phyloP scores from a whole-genome alignment of 495 filamentous ascomycete genomes.

The Lophiotrema nucula region DNA sequence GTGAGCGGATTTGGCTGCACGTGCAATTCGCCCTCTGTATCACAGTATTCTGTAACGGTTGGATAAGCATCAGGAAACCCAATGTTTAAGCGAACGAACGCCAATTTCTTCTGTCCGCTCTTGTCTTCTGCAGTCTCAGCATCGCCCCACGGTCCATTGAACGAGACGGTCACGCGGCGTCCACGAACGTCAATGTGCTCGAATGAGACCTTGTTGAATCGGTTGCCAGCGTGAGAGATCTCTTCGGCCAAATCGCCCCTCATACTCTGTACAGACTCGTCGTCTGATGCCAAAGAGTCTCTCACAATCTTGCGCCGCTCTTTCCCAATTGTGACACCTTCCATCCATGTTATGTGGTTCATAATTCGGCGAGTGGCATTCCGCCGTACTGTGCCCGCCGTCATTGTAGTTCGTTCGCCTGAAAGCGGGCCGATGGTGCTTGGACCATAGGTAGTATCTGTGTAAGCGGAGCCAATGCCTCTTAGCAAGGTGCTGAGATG shows the following conservation, averaged over 20 bases:
- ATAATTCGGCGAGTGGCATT: constrained; percentile 55
- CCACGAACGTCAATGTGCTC: constrained; percentile 81
- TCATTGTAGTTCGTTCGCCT: constrained; percentile 44
- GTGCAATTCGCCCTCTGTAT: not conserved
- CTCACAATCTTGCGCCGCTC: constrained; percentile 43
- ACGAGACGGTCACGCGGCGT: constrained; percentile 68
- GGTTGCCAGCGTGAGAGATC: constrained; percentile 77
- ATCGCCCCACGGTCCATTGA: constrained; percentile 83
- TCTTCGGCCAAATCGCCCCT: constrained; percentile 83
- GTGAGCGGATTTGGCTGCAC: constrained; percentile 51
- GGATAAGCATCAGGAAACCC: constrained; percentile 81
- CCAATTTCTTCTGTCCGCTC: constrained; percentile 54
- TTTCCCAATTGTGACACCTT: constrained; percentile 74
- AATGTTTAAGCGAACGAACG: constrained; percentile 76
- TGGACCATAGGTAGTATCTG: not conserved
- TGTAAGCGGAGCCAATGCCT: not conserved
- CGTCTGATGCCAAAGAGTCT: constrained; percentile 15
- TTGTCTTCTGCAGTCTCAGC: constrained; percentile 4
- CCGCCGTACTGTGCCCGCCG: constrained; percentile 63
- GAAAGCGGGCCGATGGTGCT: not conserved
- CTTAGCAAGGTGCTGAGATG: constrained; percentile 3
- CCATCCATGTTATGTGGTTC: constrained; percentile 93
- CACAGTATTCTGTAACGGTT: constrained; percentile 37
- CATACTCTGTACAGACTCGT: constrained; percentile 64
- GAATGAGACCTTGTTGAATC: constrained; percentile 79